These are phyloP conservation scores for Sechiopsis laciniata DNA, from an alignment of 306 rosid genomes.

Conservation along the genomic window DNA sequence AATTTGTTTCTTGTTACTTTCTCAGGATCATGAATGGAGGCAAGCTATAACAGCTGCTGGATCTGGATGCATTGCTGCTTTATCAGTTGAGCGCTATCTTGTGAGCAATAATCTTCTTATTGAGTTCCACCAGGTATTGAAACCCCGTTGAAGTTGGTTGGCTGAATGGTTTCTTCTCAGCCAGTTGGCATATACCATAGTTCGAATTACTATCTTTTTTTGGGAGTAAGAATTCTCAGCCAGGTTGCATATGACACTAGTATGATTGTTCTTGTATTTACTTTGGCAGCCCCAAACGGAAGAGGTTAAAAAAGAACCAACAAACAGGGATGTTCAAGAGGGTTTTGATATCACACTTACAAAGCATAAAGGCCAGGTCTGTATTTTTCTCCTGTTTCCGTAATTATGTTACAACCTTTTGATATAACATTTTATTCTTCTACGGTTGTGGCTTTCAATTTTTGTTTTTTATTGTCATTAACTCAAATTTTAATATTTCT, in stretches of 20 bases:
- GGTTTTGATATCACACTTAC: slow-evolving; percentile 82
- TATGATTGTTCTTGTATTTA: slow-evolving; percentile 7
- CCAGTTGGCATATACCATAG: neutral
- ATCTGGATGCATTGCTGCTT: slow-evolving; percentile 91
- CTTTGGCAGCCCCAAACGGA: slow-evolving; percentile 72
- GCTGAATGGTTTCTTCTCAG: neutral
- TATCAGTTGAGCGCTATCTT: slow-evolving; percentile 93
- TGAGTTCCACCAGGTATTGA: slow-evolving; percentile 92
- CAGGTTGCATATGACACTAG: neutral
- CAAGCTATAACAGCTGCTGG: slow-evolving; percentile 98
- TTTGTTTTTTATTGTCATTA: neutral
- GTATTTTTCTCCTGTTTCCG: neutral
- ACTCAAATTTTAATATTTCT: neutral
- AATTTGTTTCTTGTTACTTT: slow-evolving; percentile 13
- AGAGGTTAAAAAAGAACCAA: slow-evolving; percentile 78
- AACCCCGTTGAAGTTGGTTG: slow-evolving; percentile 2
- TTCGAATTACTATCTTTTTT: too few relatives aligned
- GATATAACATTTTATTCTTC: neutral
- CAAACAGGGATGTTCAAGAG: slow-evolving; percentile 70
- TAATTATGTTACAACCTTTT: neutral
- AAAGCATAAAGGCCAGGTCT: slow-evolving; percentile 85
- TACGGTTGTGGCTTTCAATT: neutral
- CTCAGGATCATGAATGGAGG: slow-evolving; percentile 95
- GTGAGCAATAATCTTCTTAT: slow-evolving; percentile 62
- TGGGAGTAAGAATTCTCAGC: too few relatives aligned